Conservation (phyloP, 345 rosid genomes). For the Populus simonii region DNA sequence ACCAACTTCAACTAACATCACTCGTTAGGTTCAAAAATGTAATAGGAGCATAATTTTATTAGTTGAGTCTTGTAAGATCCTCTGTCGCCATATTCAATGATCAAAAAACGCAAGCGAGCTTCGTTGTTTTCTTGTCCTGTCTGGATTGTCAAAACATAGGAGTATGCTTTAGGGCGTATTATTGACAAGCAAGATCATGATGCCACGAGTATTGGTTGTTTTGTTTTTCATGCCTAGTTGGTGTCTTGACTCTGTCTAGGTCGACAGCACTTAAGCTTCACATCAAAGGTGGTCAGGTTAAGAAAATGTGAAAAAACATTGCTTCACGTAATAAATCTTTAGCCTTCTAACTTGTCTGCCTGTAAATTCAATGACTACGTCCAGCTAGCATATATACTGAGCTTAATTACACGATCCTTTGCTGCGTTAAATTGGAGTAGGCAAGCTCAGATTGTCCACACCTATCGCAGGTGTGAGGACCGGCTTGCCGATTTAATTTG, state of each 20-base stretch:
- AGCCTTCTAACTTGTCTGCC: background rate
- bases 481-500: background rate
- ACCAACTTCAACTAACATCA: background rate
- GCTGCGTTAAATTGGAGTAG: background rate
- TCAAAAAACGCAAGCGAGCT: background rate
- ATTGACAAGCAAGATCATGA: background rate
- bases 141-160: background rate
- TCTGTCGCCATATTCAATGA: background rate
- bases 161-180: background rate
- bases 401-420: background rate
- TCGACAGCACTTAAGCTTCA: background rate
- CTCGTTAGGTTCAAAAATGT: background rate
- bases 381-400: background rate
- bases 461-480: background rate
- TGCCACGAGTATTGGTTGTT: background rate
- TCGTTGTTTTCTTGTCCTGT: background rate
- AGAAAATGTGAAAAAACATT: background rate
- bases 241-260: background rate
- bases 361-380: too few relatives aligned
- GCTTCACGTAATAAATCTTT: background rate
- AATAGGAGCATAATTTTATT: background rate
- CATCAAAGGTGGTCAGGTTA: background rate
- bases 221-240: background rate
- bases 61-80: background rate
- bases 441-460: background rate